Conservation (phyloP, 805 yeast genomes). For the Wickerhamiella allomyrinae region DNA sequence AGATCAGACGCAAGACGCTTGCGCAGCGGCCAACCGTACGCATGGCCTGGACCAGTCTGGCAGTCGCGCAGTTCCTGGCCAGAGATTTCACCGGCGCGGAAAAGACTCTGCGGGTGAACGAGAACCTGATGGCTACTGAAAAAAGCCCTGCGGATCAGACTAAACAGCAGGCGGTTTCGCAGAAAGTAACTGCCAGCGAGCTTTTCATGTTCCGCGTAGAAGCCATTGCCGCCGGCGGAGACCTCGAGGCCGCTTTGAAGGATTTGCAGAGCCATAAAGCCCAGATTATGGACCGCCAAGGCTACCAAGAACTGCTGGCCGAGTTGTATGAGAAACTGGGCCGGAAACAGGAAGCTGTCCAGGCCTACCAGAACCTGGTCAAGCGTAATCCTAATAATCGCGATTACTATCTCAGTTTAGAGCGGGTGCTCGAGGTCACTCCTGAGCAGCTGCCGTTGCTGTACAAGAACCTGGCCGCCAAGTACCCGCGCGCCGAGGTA, state of each 20-base stretch:
- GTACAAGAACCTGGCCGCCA: slow-evolving; percentile 47
- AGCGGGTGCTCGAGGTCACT: slow-evolving; percentile 42
- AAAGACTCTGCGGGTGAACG: slow-evolving; percentile 59
- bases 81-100: slow-evolving; percentile 55
- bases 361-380: slow-evolving; percentile 51
- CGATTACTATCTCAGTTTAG: slow-evolving; percentile 51
- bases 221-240: slow-evolving; percentile 49
- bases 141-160: slow-evolving; percentile 36
- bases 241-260: slow-evolving; percentile 47
- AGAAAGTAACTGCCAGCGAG: slow-evolving; percentile 69
- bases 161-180: slow-evolving; percentile 20
- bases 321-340: slow-evolving; percentile 45
- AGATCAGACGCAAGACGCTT: slow-evolving; percentile 52
- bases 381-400: slow-evolving; percentile 76
- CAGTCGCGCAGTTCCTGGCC: slow-evolving; percentile 63
- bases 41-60: slow-evolving; percentile 17
- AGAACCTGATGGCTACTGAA: slow-evolving; percentile 42
- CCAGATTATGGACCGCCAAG: slow-evolving; percentile 34
- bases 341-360: slow-evolving; percentile 46
- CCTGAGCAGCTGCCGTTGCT: slow-evolving; percentile 31
- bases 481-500: slow-evolving; percentile 76
- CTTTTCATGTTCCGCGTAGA: slow-evolving; percentile 58
- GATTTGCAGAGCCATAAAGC: slow-evolving; percentile 31
- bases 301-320: slow-evolving; percentile 55
- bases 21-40: slow-evolving; percentile 32